phyloP scores from a whole-genome alignment of 768 basidiomycete genomes.

The Boletus rubroflammeus region DNA sequence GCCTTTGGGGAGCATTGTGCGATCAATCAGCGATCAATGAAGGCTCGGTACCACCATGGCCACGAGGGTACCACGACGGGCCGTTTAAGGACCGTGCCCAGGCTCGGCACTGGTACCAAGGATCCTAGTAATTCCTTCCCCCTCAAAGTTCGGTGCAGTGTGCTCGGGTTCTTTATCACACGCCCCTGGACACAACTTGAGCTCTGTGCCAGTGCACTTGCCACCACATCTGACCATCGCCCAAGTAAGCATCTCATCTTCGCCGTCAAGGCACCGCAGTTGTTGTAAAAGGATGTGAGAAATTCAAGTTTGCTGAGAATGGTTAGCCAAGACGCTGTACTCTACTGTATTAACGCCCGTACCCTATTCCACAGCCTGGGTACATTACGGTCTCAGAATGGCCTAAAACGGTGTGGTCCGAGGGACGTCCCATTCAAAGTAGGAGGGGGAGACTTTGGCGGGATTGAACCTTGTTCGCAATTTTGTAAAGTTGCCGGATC shows the following conservation, averaged over 20 bases:
- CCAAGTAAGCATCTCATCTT: conserved; percentile 6
- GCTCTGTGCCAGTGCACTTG: neutral
- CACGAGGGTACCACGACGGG: conserved; percentile 13
- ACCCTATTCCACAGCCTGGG: neutral
- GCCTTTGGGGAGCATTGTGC: neutral
- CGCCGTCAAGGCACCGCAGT: conserved; percentile 9
- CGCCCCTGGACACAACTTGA: neutral
- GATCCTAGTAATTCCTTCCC: neutral
- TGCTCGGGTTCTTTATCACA: conserved; percentile 1
- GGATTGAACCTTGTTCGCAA: conserved; percentile 7
- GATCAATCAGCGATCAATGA: conserved; percentile 15
- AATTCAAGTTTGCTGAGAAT: neutral
- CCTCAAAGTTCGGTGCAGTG: conserved; percentile 19
- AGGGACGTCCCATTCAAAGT: neutral
- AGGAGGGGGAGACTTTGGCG: neutral
- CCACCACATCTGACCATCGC: neutral
- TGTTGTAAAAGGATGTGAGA: conserved; percentile 8
- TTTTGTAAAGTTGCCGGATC: conserved; percentile 6
- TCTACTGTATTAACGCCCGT: neutral
- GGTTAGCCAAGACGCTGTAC: neutral
- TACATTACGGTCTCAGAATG: neutral
- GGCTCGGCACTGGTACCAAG: conserved; percentile 3
- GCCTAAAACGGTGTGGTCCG: conserved; percentile 1
- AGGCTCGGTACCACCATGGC: conserved; percentile 1
- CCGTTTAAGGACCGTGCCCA: neutral